Conservation (phyloP, 139 green algal species). For the Chlorella sp. region DNA sequence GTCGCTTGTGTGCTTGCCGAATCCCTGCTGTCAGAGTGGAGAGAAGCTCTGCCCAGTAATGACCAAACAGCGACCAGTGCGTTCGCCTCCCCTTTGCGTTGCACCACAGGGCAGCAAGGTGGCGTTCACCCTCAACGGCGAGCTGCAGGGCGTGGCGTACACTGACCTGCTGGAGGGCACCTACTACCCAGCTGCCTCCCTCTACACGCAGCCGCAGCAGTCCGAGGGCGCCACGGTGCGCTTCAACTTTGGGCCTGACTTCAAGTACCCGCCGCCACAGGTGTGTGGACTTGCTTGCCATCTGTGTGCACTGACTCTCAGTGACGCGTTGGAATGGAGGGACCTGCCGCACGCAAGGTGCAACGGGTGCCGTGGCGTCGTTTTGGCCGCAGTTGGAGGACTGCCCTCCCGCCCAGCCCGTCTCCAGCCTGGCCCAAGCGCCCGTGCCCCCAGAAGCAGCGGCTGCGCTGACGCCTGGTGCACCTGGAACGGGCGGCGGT, state of each 20-base stretch:
- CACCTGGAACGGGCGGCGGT: no score
- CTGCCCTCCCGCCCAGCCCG: background rate
- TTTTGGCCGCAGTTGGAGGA: background rate
- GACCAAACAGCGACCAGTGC: no score
- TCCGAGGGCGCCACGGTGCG: constrained; percentile 44
- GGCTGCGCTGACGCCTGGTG: no score
- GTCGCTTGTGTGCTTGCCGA: no score
- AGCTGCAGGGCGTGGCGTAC: constrained; percentile 60
- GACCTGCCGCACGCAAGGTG: background rate
- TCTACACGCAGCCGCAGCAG: constrained; percentile 68
- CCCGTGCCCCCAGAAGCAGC: no score
- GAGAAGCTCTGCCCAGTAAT: no score
- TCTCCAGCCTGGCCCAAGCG: background rate
- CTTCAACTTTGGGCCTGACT: constrained; percentile 74
- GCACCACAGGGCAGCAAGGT: constrained; percentile 41
- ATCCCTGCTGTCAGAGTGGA: no score
- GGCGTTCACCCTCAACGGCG: constrained; percentile 67
- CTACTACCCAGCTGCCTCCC: constrained; percentile 74
- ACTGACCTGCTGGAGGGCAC: constrained; percentile 62
- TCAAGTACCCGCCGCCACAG: constrained; percentile 18
- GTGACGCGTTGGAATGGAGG: background rate
- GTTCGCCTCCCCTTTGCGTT: background rate
- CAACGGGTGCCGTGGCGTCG: background rate
- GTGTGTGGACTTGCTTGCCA: background rate
- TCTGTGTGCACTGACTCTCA: background rate